Base-by-base conservation (phyloP, 2,329 filamentous ascomycete species). In the Fonsecaea multimorphosa region DNA sequence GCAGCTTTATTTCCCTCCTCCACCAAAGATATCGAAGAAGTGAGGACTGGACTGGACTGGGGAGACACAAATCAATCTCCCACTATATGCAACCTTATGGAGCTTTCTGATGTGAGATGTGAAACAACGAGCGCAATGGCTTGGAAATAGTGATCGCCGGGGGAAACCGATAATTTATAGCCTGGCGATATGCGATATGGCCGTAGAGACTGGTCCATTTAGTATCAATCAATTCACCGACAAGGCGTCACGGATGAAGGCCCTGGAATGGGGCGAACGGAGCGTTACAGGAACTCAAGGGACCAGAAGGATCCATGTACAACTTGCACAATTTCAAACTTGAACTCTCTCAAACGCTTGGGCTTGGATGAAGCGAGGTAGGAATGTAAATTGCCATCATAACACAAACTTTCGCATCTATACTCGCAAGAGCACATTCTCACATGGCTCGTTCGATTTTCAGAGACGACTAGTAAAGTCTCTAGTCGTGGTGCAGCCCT, bases 1-100 rank as follows among this genome's bases (percentile, higher is more conserved):
- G 36, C 59, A 70, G 53, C 57, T 68, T 32, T 70, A 68, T 40
- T 70, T 70, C 40, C 68, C 68, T 32, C 68, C 68, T 34, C 68
- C 68, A 46, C 68, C 68, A 22, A 68, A 65, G 61, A 63, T 44
- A 7, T 68, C 68, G 27, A 70, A 64, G 58, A 70, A 65, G 55
- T 70, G 61, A 61, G 22, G 24, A 11, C 16, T 27, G 7, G 22
- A 49, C 9, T 49, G 7, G 14, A 5, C 36, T 14, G 16, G 36
- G 6, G 5, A 22, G 6, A 46, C 19, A 2, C 8, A 12, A 44
- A 19, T 19, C 16, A 1, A 44, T 44, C n/a, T 7, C 5, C 16
- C 3, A 44, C 12, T 2, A 9, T 40, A 40, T 40, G 12, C 1
- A 16, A 40, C 38, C 19, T 24, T 11, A 49, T 49, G 44, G 44